Base-by-base conservation (phyloP, 257 asterid genomes). In the Craterostigma plantagineum region DNA sequence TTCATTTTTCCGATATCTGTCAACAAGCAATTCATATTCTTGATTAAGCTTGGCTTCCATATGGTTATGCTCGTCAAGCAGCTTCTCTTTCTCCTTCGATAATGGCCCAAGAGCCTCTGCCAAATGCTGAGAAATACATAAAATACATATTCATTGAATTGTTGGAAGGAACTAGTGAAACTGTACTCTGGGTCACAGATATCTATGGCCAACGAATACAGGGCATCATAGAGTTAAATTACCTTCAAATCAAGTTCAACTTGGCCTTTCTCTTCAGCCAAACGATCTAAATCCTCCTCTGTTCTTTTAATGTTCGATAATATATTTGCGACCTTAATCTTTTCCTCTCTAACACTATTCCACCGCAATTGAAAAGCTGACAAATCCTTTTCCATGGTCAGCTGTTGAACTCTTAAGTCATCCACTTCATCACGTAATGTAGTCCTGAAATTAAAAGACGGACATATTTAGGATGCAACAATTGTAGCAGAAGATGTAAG, bases 221-320 rank as follows among this genome's bases (percentile, higher is more conserved):
- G 43, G 9, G n/a, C n/a, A 14, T 10, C 14, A 41, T 11, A 7
- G 60, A 49, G 50, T 39, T 16, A 10, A 46, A 35, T 68, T 61
- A 90, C 98, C 95, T 79, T 83, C 71, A 72, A 73, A 54, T 83
- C 92, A 61, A 90, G 75, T 62, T 83, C 93, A 62, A 75, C 65
- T 50, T 73, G 79, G 61, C 63, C 65, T 53, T 75, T 83, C 66
- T 83, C 78, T 55, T 64, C 92, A 10, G 58, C 48, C 45, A 90
- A 63, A 45, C 62, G 72, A 42, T 83, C 92, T 48, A 90, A 52
- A 36, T 74, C 95, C 59, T 83, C 85, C 61, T 90, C 93, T 14
- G 46, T 69, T 64, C 64, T 79, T 63, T 62, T 61, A 15, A 79
- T 53, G 47, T 75, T 61, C n/a, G 67, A 61, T 59, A 83, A 60